Base-by-base conservation (phyloP, 805 yeast genomes). In the Saccharomycodes ludwigii region DNA sequence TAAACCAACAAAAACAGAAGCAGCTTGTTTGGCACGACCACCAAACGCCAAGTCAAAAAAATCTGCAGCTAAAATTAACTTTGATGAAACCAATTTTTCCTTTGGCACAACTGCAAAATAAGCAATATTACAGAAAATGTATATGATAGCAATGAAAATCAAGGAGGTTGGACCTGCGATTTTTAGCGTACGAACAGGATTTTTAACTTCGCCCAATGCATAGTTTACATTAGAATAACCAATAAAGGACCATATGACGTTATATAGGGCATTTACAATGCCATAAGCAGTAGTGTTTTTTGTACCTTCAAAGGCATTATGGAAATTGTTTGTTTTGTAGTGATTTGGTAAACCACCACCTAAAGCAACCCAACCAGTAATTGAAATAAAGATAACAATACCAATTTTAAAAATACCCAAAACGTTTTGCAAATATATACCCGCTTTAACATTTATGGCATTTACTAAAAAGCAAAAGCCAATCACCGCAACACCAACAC, bases 201-300 rank as follows among this genome's bases (percentile, higher is more conserved):
- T 68, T 50, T 70, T 75, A 30, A 74, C 72, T 57, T 81, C 94
- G 46, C 85, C 82, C 29, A 80, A 63, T 5, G 91, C 88, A 46
- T 81, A 80, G 56, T 81, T 80, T 32, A 77, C 86, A 48, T 81
- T 81, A 24, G 86, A 76, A 51, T 80, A 81, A 31, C 93, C 93
- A 44, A 79, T 71, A 44, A 73, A 81, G 2, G 88, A 77, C 88
- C 88, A 81, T 47, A 81, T 80, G 35, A 81, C 82, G 47, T 78
- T 79, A 59, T 79, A 80, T 34, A 81, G 63, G 5, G 91, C 85
- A 22, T 74, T 76, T 35, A 76, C 82, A 32, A 75, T 63, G 40
- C 83, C 82, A 43, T 66, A 73, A n/a, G 75, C 79, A 23, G 73
- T 59, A 5, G 78, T 77, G 29, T 47, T 48, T 39, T 55, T 39